Conservation (phyloP, 192 early-diverging fungal species). For the Gamsiella multidivaricata region DNA sequence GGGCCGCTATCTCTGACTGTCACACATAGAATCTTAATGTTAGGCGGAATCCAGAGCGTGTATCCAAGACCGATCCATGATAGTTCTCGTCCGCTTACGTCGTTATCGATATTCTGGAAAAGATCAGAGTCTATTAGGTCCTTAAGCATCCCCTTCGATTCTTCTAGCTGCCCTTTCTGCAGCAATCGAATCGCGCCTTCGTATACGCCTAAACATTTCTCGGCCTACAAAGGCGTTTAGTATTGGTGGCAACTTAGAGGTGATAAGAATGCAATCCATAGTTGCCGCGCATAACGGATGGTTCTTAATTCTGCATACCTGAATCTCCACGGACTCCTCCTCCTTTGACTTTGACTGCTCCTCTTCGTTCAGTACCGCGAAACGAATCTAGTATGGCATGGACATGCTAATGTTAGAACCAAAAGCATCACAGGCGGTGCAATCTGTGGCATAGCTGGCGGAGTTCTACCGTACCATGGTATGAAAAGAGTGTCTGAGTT, state of each 20-base stretch:
- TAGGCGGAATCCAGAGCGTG: too few relatives aligned
- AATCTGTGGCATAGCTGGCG: too few relatives aligned
- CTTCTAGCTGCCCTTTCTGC: constrained; percentile 49
- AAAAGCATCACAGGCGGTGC: background rate
- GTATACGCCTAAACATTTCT: constrained; percentile 57
- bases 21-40: too few relatives aligned
- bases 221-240: constrained; percentile 37
- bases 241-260: background rate
- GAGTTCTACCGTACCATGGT: too few relatives aligned
- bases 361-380: constrained; percentile 47
- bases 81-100: constrained; percentile 20
- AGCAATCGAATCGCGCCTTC: constrained; percentile 56
- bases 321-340: constrained; percentile 52
- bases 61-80: too few relatives aligned
- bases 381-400: constrained; percentile 35
- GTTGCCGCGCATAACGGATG: background rate
- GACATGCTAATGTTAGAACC: background rate
- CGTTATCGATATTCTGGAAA: constrained; percentile 49
- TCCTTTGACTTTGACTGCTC: constrained; percentile 36
- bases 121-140: constrained; percentile 53
- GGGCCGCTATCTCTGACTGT: constrained; percentile 41
- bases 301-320: constrained; percentile 26
- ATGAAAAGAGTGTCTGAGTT: too few relatives aligned
- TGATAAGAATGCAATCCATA: background rate
- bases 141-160: constrained; percentile 52